Percentiles rank a stretch among this genome's conserved stretches.
These are phyloP conservation scores for Pseudogymnoascus sp. DNA, from an alignment of 2,329 filamentous ascomycete genomes.

Conservation along the genomic window DNA sequence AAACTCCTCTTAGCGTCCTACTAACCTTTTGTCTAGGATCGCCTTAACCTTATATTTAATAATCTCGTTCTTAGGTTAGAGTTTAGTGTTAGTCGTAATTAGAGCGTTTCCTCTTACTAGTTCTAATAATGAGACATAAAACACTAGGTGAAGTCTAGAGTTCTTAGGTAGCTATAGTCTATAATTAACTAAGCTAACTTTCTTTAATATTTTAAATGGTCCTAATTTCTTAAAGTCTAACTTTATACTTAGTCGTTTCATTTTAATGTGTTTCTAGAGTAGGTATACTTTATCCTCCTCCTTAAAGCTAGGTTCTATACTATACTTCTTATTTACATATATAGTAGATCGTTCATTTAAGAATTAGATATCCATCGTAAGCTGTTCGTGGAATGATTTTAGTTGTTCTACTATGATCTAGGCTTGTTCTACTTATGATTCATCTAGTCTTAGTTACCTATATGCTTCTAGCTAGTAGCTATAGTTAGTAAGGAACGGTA, in stretches of 20 bases:
- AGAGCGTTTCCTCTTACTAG: background rate
- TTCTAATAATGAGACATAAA: background rate
- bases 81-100: background rate
- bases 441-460: background rate
- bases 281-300: background rate
- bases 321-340: background rate
- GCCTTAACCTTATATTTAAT: background rate
- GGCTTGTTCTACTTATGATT: too few relatives aligned
- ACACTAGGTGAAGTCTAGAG: background rate
- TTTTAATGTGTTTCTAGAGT: background rate
- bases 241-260: background rate
- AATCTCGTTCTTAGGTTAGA: background rate
- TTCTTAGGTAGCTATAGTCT: background rate
- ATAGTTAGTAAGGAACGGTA: constrained; percentile 8
- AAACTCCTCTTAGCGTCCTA: background rate
- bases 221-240: background rate
- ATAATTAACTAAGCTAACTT: background rate
- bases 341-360: background rate
- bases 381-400: too few relatives aligned
- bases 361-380: background rate
- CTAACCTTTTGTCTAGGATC: background rate
- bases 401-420: background rate
- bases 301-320: background rate
- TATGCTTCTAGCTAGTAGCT: background rate
- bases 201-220: background rate